phyloP scores from a whole-genome alignment of 495 filamentous ascomycete species.

The Trichoderma asperelloides region DNA sequence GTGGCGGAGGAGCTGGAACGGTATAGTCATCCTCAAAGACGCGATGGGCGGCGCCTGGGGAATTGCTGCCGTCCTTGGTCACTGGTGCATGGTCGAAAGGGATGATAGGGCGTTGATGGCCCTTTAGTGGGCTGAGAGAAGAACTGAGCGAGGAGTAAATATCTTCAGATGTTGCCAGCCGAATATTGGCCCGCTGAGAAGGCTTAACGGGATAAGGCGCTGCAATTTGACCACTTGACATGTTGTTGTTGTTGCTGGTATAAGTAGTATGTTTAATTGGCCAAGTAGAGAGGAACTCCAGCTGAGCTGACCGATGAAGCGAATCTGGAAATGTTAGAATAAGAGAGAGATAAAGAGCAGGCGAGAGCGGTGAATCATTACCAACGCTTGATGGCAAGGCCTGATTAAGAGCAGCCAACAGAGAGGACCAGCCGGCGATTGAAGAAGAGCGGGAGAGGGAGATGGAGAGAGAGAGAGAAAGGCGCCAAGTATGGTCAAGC shows the following conservation, averaged over 20 bases:
- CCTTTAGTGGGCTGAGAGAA: neutral
- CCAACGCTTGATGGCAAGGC: neutral
- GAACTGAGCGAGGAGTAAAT: constrained; percentile 39
- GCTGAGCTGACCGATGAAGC: neutral
- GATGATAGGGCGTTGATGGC: neutral
- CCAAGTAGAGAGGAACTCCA: neutral
- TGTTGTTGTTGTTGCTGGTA: constrained; percentile 20
- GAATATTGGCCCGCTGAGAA: constrained; percentile 25
- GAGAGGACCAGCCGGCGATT: neutral
- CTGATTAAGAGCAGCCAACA: neutral
- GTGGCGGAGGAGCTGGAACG: constrained; percentile 41
- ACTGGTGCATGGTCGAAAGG: constrained; percentile 19
- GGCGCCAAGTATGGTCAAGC: neutral
- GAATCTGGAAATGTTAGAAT: neutral
- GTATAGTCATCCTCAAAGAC: constrained; percentile 42
- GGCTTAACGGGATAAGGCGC: constrained; percentile 36
- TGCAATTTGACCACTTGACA: constrained; percentile 36
- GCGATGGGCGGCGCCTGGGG: constrained; percentile 30
- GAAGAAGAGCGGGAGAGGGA: neutral
- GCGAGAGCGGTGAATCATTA: neutral
- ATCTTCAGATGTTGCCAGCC: constrained; percentile 31
- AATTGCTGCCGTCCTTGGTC: constrained; percentile 26
- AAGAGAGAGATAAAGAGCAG: neutral
- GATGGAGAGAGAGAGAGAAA: neutral
- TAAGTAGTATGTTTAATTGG: neutral